Conservation (phyloP, 23 red algal species). For the Cyanidium caldarium region DNA sequence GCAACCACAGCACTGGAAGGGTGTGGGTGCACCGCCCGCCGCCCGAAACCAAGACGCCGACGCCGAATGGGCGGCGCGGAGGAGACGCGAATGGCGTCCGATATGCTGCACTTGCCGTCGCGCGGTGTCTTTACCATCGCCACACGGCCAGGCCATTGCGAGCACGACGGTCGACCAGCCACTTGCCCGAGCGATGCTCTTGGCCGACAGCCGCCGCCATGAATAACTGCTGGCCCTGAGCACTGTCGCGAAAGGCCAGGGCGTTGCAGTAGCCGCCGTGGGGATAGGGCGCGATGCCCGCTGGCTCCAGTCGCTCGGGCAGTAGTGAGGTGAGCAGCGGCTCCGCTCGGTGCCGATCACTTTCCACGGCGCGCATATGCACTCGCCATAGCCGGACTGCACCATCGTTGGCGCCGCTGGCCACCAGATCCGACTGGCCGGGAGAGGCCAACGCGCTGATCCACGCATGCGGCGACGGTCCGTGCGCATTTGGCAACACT, state of each 20-base stretch:
- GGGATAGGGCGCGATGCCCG: neutral
- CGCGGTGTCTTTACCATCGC: neutral
- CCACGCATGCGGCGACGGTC: constrained; percentile 14
- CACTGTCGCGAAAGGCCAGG: neutral
- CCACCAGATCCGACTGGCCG: constrained; percentile 27
- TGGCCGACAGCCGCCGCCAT: constrained; percentile 42
- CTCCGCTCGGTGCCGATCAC: neutral
- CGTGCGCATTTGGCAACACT: constrained; percentile 31
- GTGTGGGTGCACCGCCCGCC: too few species aligned
- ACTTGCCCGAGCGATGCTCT: constrained; percentile 77
- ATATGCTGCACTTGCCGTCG: too few species aligned
- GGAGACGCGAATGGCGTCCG: too few species aligned
- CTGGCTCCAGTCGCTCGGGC: neutral
- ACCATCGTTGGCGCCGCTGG: constrained; percentile 47
- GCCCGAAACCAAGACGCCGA: too few species aligned
- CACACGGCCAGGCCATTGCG: constrained; percentile 23
- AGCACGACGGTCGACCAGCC: constrained; percentile 24
- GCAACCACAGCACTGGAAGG: too few species aligned
- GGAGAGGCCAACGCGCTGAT: constrained; percentile 31
- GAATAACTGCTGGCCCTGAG: neutral
- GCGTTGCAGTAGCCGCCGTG: neutral
- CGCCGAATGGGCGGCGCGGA: too few species aligned
- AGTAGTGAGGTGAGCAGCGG: too few species aligned
- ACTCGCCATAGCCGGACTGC: constrained; percentile 42
- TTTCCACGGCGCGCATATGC: constrained; percentile 8